Percentiles rank a stretch among this genome's conserved stretches.
Conservation (phyloP, 257 asterid species). For the Penstemon barbatus region DNA sequence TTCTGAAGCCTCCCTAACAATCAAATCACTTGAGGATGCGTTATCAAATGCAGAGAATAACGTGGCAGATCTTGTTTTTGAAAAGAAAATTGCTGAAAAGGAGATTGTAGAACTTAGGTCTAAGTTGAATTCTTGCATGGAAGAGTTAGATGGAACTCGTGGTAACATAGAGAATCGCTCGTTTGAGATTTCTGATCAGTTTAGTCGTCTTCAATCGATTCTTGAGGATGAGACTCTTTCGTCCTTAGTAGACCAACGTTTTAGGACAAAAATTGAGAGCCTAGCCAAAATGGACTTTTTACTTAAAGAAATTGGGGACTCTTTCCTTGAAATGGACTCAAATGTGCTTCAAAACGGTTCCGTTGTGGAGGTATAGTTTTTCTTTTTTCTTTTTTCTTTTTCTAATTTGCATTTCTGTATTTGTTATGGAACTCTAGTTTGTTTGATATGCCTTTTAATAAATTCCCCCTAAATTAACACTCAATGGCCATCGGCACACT, state of each 20-base stretch:
- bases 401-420: conserved; percentile 24
- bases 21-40: conserved; percentile 66
- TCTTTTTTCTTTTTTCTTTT: not conserved
- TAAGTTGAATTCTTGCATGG: conserved; percentile 65
- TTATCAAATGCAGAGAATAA: conserved; percentile 53
- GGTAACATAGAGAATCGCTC: conserved; percentile 51
- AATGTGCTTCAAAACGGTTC: conserved; percentile 45
- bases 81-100: conserved; percentile 59
- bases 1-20: conserved; percentile 56
- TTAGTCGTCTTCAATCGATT: conserved; percentile 54
- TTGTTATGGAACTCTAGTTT: conserved; percentile 20
- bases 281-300: conserved; percentile 56
- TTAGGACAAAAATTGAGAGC: conserved; percentile 56
- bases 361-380: conserved; percentile 55
- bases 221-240: conserved; percentile 61
- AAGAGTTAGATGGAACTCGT: conserved; percentile 66
- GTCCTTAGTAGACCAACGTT: conserved; percentile 48
- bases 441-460: conserved; percentile 16
- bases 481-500: conserved; percentile 8
- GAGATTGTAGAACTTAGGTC: conserved; percentile 58
- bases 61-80: conserved; percentile 51
- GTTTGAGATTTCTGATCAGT: conserved; percentile 56
- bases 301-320: conserved; percentile 55
- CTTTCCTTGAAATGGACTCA: conserved; percentile 51
- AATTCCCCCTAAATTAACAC: conserved; percentile 8